phyloP scores from a whole-genome alignment of 257 asterid species.

The Ligustrum vulgare region DNA sequence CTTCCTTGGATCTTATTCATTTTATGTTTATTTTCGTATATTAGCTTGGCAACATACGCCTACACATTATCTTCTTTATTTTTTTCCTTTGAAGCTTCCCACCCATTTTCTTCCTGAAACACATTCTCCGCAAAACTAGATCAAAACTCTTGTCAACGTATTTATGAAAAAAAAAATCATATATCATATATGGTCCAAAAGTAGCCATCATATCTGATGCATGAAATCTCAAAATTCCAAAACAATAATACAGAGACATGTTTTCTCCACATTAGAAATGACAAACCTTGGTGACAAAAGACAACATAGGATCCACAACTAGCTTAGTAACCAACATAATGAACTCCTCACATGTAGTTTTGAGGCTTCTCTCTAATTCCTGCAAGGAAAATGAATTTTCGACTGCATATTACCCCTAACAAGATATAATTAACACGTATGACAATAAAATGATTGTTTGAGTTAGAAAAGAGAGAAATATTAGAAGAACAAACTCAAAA shows the following conservation, averaged over 20 bases:
- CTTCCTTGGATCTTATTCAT: background rate
- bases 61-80: background rate
- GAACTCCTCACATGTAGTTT: slow-evolving; percentile 94
- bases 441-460: slow-evolving; percentile 3
- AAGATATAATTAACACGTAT: slow-evolving; percentile 9
- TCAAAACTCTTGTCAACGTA: background rate
- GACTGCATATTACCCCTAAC: slow-evolving; percentile 17
- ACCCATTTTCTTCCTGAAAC: slow-evolving; percentile 1
- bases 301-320: slow-evolving; percentile 95
- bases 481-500: slow-evolving; percentile 2
- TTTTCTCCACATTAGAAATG: background rate
- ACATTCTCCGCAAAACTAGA: background rate
- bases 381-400: slow-evolving; percentile 37
- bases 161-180: background rate
- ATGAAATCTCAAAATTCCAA: background rate
- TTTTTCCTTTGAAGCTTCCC: background rate
- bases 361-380: slow-evolving; percentile 98
- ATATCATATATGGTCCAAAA: background rate
- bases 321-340: slow-evolving; percentile 96
- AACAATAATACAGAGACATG: slow-evolving; percentile 5
- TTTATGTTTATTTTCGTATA: background rate
- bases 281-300: slow-evolving; percentile 89
- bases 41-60: background rate
- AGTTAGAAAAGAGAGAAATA: slow-evolving; percentile 18
- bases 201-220: background rate